These are phyloP conservation scores for Rhynchosporium agropyri DNA, from an alignment of 2,329 filamentous ascomycete species.

Conservation along the genomic window DNA sequence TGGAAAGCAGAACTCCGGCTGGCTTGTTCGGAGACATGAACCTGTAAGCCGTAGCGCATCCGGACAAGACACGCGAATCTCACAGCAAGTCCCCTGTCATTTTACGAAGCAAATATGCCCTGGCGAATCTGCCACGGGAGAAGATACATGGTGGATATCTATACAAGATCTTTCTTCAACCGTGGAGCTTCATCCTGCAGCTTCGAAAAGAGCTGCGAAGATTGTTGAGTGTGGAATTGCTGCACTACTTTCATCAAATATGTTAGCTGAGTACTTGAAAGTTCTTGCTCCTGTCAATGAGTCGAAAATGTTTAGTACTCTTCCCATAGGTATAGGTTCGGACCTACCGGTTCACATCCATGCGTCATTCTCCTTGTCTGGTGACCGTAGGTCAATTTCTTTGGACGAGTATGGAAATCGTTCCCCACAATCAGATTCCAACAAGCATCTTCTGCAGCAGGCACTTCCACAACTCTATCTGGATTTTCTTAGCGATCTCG, in stretches of 20 bases:
- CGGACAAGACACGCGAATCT: slow-evolving; percentile 16
- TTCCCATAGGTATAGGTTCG: slow-evolving; percentile 33
- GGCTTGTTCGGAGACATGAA: slow-evolving; percentile 26
- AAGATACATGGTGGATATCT: slow-evolving; percentile 32
- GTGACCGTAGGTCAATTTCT: slow-evolving; percentile 37
- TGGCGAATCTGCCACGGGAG: slow-evolving; percentile 9
- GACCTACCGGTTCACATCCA: slow-evolving; percentile 40
- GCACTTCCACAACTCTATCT: slow-evolving; percentile 37
- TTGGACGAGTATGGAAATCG: slow-evolving; percentile 28
- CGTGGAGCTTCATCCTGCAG: slow-evolving; percentile 22
- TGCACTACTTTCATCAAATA: slow-evolving; percentile 24
- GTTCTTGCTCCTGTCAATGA: neutral
- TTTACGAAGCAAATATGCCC: slow-evolving; percentile 15
- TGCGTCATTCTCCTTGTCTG: slow-evolving; percentile 40
- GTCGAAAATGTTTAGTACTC: slow-evolving; percentile 31
- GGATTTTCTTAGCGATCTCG: slow-evolving; percentile 32
- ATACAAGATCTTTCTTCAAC: slow-evolving; percentile 29
- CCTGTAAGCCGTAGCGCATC: neutral
- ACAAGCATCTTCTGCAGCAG: slow-evolving; percentile 33
- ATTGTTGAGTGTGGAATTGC: slow-evolving; percentile 34
- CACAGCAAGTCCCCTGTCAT: slow-evolving; percentile 21
- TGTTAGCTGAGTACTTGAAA: neutral
- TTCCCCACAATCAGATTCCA: slow-evolving; percentile 34
- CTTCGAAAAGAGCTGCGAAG: slow-evolving; percentile 30
- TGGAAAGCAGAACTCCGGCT: slow-evolving; percentile 22